phyloP scores from a whole-genome alignment of 164 flowering plant genomes.

The Chloranthus sessilifolius region DNA sequence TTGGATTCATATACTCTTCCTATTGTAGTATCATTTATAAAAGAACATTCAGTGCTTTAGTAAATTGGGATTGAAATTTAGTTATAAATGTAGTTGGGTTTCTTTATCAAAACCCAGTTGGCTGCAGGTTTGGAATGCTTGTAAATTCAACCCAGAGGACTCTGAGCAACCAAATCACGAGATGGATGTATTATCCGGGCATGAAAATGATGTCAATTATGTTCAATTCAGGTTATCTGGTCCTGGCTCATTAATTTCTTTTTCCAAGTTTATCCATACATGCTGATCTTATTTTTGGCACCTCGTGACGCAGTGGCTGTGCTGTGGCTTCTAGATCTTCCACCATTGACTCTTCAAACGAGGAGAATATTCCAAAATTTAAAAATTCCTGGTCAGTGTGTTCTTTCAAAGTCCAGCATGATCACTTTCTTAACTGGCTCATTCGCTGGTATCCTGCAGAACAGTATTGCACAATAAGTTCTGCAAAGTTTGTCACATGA shows the following conservation, averaged over 20 bases:
- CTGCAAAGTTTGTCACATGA: too few species aligned
- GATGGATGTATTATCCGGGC: slow-evolving; percentile 76
- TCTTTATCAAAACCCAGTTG: too few species aligned
- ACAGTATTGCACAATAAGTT: neutral
- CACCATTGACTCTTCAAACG: slow-evolving; percentile 41
- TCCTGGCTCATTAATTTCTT: too few species aligned
- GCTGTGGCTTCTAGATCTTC: slow-evolving; percentile 64
- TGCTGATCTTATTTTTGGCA: slow-evolving; percentile 10
- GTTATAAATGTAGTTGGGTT: too few species aligned
- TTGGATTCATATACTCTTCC: too few species aligned
- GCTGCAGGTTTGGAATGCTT: slow-evolving; percentile 80
- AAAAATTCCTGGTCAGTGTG: slow-evolving; percentile 64
- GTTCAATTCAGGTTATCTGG: slow-evolving; percentile 77
- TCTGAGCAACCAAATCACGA: slow-evolving; percentile 68
- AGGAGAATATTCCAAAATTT: slow-evolving; percentile 56
- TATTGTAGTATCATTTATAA: too few species aligned
- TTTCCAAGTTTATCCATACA: too few species aligned
- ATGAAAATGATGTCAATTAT: slow-evolving; percentile 88
- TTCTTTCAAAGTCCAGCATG: slow-evolving; percentile 1
- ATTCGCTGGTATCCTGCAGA: neutral
- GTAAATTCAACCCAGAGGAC: slow-evolving; percentile 47
- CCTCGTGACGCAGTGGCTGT: slow-evolving; percentile 59
- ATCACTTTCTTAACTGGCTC: neutral
- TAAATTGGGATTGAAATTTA: too few species aligned
- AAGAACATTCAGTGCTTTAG: too few species aligned